Base-by-base conservation (phyloP, 257 asterid species). In the Forsythia viridissima region DNA sequence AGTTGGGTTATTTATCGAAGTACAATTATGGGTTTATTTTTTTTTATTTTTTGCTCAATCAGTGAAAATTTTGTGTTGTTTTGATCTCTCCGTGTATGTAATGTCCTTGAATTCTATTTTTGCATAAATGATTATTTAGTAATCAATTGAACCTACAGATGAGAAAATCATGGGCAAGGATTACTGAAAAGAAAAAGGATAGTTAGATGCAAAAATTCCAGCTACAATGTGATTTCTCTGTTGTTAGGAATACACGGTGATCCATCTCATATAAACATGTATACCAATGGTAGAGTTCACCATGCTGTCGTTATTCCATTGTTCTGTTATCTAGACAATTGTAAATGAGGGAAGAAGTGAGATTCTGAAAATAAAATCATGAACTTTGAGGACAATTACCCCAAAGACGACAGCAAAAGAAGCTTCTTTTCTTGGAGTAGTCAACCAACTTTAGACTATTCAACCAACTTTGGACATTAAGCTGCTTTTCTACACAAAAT, bases 91-190 rank as follows among this genome's bases (percentile, higher is more conserved):
- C n/a, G n/a, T n/a, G n/a, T n/a, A n/a, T 63, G 40, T 10, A 18
- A 8, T 65, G n/a, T n/a, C n/a, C n/a, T n/a, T 24, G 3, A 5
- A 3, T 10, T 68, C 9, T 37, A 34, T 52, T 30, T 30, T 24
- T 13, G 16, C 43, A 8, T 43, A 76, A 55, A 76, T 55, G 55
- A 30, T 59, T 46, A 4, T 73, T 30, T 55, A 24, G 36, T 40
- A 37, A 65, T 13, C 30, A 13, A 43, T 51, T 55, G 80, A 69
- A 57, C 30, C 41, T 55, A 80, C 46, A 12, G 67, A 16, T 72
- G 61, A 30, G 59, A 21, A n/a, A 71, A 55, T 3, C 4, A 5
- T 10, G 65, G 65, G 1, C 24, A 55, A n/a, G 65, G 65, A n/a
- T 55, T n/a, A n/a, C 30, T n/a, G 30, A 6, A 1, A 5, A 0